These are phyloP conservation scores for Kwoniella dendrophila DNA, from an alignment of 768 basidiomycete species.

Conservation along the genomic window DNA sequence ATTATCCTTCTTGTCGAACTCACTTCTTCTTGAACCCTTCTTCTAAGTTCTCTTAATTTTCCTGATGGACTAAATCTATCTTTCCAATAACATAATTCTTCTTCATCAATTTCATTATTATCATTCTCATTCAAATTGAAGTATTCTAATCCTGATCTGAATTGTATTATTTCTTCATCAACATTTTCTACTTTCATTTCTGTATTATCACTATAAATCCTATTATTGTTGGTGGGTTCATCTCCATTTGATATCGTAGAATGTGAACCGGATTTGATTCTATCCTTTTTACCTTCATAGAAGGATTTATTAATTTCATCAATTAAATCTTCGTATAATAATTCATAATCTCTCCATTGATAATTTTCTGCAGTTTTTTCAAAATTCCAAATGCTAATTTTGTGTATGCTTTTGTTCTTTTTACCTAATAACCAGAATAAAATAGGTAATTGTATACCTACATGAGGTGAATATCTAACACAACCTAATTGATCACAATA, in stretches of 20 bases:
- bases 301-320: not conserved
- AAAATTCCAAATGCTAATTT: conserved; percentile 12
- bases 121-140: not conserved
- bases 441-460: conserved; percentile 11
- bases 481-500: conserved; percentile 20
- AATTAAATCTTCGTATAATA: conserved; percentile 3
- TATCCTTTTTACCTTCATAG: not conserved
- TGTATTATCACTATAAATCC: too few relatives aligned
- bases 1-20: not conserved
- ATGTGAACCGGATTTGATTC: too few relatives aligned
- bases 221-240: too few relatives aligned
- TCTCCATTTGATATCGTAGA: too few relatives aligned
- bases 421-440: conserved; percentile 1
- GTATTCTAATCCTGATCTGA: conserved; percentile 13
- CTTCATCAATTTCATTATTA: not conserved
- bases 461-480: conserved; percentile 14
- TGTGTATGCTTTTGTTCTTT: not conserved
- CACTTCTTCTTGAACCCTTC: conserved; percentile 5
- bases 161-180: not conserved
- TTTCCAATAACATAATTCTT: conserved; percentile 1
- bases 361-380: conserved; percentile 1
- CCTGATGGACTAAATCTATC: not conserved
- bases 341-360: not conserved
- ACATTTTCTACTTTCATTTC: too few relatives aligned
- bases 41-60: not conserved